Evolutionary conservation across 768 basidiomycete genomes (phyloP).

Genomic region (Zangia roseola): DNA sequence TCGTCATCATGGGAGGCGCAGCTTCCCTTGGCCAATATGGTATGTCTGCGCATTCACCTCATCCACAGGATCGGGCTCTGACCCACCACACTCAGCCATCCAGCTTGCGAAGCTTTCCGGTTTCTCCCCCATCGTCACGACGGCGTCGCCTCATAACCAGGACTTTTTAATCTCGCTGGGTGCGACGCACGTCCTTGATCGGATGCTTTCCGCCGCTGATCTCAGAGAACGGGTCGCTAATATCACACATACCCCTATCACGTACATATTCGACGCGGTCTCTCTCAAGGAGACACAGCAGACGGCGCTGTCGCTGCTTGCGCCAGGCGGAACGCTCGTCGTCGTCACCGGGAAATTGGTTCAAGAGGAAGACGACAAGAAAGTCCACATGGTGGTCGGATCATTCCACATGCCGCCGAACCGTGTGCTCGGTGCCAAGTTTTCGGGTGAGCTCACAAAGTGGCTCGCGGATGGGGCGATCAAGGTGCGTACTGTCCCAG

Average conservation of each 20-base stretch:
- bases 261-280: slow-evolving; percentile 30
- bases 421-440: slow-evolving; percentile 9
- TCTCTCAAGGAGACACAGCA: slow-evolving; percentile 33
- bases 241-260: slow-evolving; percentile 5
- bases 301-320: slow-evolving; percentile 27
- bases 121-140: slow-evolving; percentile 38
- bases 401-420: slow-evolving; percentile 3
- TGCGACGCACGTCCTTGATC: slow-evolving; percentile 37
- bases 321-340: slow-evolving; percentile 29
- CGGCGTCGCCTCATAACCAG: slow-evolving; percentile 35
- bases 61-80: too few relatives aligned
- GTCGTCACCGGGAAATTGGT: slow-evolving; percentile 1
- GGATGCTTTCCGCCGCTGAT: slow-evolving; percentile 14
- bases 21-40: slow-evolving; percentile 39
- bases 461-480: slow-evolving; percentile 20
- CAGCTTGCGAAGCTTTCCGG: slow-evolving; percentile 34
- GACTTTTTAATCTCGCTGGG: slow-evolving; percentile 33
- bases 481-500: slow-evolving; percentile 7
- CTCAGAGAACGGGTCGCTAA: slow-evolving; percentile 7
- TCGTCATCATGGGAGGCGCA: slow-evolving; percentile 38
- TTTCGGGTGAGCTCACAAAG: slow-evolving; percentile 6
- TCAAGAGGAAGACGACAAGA: background rate
- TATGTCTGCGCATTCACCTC: slow-evolving; percentile 1
- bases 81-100: slow-evolving; percentile 18
- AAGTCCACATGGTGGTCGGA: slow-evolving; percentile 1